Base-by-base conservation (phyloP, 768 basidiomycete genomes). In the Goffeauzyma gilvescens region DNA sequence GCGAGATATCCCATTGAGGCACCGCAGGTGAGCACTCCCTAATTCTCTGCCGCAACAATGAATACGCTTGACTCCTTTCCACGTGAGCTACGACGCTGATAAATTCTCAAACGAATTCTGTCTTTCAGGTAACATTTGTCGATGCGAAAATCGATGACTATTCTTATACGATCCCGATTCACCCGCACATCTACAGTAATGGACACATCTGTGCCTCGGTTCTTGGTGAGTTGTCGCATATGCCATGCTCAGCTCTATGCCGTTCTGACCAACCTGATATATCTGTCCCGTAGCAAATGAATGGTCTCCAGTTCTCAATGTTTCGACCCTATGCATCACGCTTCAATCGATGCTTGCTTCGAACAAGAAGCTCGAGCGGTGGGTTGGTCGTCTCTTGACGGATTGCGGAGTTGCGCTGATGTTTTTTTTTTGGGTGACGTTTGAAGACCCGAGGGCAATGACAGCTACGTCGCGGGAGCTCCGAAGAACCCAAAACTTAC, bases 271-370 rank as follows among this genome's bases (percentile, higher is more conserved):
- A 3, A 21, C 32, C n/a, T 35, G 12, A 36, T 13, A 10, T 22
- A 24, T 32, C 27, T 18, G 32, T 31, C 15, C 35, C 6, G n/a
- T 45, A 52, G 61, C 55, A 5, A 57, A 45, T 23, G 61, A 58
- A 32, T 65, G 64, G 64, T 58, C 57, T 17, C 64, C 62, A 55
- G 64, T 65, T 1, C 51, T 65, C 13, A 64, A 55, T 21, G 59
- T 58, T 3, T 53, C 59, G 2, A 47, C 58, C 14, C 48, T 65
- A 12, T 65, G 64, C 45, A 54, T 65, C 24, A 64, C 60, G 3
- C 53, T 65, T 46, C 64, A 65, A 41, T 59, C 57, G n/a, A 65
- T 65, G 64, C 46, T 65, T 13, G 64, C 64, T 2, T 59, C 56
- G 2, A 62, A 59, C 45, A 63, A 54, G 49, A 62, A 59, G 51